Conservation (phyloP, 1,139 yeast species). For the Scheffersomyces titani region DNA sequence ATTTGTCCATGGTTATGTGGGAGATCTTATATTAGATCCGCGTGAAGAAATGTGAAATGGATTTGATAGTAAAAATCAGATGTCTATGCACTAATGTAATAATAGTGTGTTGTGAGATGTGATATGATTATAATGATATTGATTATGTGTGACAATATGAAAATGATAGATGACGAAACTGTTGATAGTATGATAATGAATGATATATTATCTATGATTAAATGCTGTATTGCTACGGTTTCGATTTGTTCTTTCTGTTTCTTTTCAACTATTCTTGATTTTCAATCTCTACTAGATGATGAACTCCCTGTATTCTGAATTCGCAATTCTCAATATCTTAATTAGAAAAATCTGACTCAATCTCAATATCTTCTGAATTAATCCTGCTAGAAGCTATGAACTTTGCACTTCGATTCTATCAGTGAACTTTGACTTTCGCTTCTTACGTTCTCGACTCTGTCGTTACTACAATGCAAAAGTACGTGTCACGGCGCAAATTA, state of each 20-base stretch:
- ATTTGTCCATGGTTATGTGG: constrained; percentile 20
- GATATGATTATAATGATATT: too few relatives aligned
- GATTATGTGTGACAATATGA: not conserved
- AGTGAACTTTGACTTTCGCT: too few relatives aligned
- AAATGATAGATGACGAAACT: not conserved
- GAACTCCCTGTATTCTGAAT: too few relatives aligned
- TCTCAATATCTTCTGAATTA: too few relatives aligned
- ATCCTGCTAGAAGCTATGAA: too few relatives aligned
- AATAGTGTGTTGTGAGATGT: not conserved
- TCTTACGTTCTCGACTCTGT: not conserved
- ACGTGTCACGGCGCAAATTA: not conserved
- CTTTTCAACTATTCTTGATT: not conserved
- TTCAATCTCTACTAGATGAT: too few relatives aligned
- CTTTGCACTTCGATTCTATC: too few relatives aligned
- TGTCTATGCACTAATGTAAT: not conserved
- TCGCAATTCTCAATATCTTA: too few relatives aligned
- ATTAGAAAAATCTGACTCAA: too few relatives aligned
- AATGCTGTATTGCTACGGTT: not conserved
- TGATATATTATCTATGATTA: not conserved
- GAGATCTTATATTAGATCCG: not conserved
- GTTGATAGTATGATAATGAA: not conserved
- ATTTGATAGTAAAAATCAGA: not conserved
- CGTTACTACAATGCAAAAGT: not conserved
- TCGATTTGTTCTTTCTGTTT: not conserved
- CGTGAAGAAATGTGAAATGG: not conserved